These are phyloP conservation scores for Boletus edulis DNA, from an alignment of 768 basidiomycete genomes.

Conservation along the genomic window DNA sequence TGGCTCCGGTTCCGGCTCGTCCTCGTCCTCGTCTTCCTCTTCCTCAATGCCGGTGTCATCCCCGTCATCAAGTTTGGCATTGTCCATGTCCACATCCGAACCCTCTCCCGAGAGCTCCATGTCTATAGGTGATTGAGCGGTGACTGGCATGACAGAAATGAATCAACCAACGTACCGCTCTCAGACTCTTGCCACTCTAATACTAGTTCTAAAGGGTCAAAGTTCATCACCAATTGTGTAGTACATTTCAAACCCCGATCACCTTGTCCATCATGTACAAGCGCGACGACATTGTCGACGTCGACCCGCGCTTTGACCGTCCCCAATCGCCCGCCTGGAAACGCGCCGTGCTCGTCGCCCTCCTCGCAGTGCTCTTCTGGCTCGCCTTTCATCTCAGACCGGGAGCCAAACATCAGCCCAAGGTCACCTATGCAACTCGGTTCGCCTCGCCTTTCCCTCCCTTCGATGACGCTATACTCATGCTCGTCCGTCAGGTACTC, in stretches of 20 bases:
- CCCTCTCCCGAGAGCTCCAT: constrained; percentile 25
- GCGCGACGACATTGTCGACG: not conserved
- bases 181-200: not conserved
- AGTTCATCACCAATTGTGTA: not conserved
- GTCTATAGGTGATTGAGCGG: constrained; percentile 13
- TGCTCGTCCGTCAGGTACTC: constrained; percentile 63
- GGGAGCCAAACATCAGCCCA: constrained; percentile 30
- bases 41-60: constrained; percentile 33
- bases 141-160: not conserved
- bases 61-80: constrained; percentile 23
- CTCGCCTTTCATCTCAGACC: constrained; percentile 35
- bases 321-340: constrained; percentile 45
- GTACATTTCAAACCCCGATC: constrained; percentile 25
- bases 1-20: constrained; percentile 12
- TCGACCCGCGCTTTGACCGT: constrained; percentile 33
- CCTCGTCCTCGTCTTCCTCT: constrained; percentile 32
- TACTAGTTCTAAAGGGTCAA: not conserved
- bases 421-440: constrained; percentile 64
- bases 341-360: constrained; percentile 42
- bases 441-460: constrained; percentile 28
- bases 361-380: constrained; percentile 45
- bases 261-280: constrained; percentile 12
- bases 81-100: constrained; percentile 37
- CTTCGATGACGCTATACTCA: not conserved
- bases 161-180: not conserved